Conservation (phyloP, 139 green algal species). For the Picochlorum sp. region DNA sequence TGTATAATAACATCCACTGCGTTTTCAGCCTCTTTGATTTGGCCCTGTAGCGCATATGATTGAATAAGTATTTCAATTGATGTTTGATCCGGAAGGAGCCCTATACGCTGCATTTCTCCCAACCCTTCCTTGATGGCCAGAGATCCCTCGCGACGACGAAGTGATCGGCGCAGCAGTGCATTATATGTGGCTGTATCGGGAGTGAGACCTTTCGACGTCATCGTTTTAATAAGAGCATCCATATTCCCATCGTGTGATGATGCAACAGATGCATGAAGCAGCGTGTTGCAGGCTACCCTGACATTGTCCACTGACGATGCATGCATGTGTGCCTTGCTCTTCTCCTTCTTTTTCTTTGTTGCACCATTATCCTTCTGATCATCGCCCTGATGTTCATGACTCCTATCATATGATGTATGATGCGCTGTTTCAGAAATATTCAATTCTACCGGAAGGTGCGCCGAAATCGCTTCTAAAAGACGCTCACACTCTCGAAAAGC, state of each 20-base stretch:
- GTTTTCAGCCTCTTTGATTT: neutral
- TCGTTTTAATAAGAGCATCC: neutral
- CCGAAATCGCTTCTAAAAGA: neutral
- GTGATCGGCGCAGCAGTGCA: neutral
- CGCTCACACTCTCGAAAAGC: neutral
- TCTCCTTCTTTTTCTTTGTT: too few relatives aligned
- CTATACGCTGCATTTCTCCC: slow-evolving; percentile 4
- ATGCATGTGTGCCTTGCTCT: neutral
- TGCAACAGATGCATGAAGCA: slow-evolving; percentile 6
- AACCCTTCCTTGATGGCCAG: slow-evolving; percentile 8
- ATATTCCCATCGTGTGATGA: neutral
- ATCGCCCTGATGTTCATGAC: too few relatives aligned
- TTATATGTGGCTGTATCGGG: slow-evolving; percentile 7
- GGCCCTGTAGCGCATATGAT: neutral
- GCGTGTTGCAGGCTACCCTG: slow-evolving; percentile 3
- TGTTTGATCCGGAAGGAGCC: neutral
- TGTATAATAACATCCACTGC: neutral
- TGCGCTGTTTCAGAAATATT: neutral
- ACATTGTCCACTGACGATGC: neutral
- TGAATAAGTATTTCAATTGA: slow-evolving; percentile 3
- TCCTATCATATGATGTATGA: too few relatives aligned
- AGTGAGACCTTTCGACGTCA: slow-evolving; percentile 3
- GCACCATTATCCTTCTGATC: too few relatives aligned
- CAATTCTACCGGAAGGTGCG: neutral
- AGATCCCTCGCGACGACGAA: neutral